Percentiles rank a stretch among this genome's conserved stretches.
phyloP scores from a whole-genome alignment of 805 yeast genomes.

The Wickerhamiella occidentalis region DNA sequence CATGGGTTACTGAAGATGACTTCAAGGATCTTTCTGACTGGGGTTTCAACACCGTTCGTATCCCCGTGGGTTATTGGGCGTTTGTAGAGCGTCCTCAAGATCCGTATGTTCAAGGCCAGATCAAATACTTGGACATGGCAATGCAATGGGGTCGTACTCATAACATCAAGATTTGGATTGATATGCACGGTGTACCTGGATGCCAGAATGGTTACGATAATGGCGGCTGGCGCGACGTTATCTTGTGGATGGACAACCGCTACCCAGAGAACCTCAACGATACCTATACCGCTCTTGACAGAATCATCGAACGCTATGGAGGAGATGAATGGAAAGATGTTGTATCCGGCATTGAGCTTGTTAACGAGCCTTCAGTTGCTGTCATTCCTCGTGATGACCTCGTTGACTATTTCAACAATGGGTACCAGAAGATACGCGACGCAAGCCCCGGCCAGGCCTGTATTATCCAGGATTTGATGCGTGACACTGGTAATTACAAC shows the following conservation, averaged over 20 bases:
- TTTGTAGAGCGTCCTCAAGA: constrained; percentile 49
- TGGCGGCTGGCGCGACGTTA: constrained; percentile 65
- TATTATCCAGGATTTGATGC: constrained; percentile 76
- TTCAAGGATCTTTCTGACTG: constrained; percentile 39
- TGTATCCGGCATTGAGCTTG: constrained; percentile 68
- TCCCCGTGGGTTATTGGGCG: constrained; percentile 96
- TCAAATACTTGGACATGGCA: constrained; percentile 52
- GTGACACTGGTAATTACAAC: constrained; percentile 51
- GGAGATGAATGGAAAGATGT: constrained; percentile 49
- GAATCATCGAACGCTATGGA: constrained; percentile 54
- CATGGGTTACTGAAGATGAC: constrained; percentile 66
- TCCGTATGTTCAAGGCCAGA: constrained; percentile 82
- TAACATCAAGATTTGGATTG: constrained; percentile 72
- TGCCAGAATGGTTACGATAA: constrained; percentile 94
- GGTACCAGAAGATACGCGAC: constrained; percentile 54
- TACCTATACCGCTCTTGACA: constrained; percentile 44
- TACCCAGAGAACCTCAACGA: constrained; percentile 38
- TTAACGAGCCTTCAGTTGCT: constrained; percentile 85
- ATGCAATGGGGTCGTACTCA: constrained; percentile 64
- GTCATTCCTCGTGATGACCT: constrained; percentile 46
- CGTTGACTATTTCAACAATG: constrained; percentile 46
- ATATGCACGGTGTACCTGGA: constrained; percentile 90
- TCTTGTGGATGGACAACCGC: constrained; percentile 38
- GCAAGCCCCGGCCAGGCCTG: constrained; percentile 36
- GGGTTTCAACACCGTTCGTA: constrained; percentile 62